A percentile compares a stretch with the other conserved stretches of the same genome.
phyloP scores from a whole-genome alignment of 2,329 filamentous ascomycete genomes.

The Aspergillus tamarii region DNA sequence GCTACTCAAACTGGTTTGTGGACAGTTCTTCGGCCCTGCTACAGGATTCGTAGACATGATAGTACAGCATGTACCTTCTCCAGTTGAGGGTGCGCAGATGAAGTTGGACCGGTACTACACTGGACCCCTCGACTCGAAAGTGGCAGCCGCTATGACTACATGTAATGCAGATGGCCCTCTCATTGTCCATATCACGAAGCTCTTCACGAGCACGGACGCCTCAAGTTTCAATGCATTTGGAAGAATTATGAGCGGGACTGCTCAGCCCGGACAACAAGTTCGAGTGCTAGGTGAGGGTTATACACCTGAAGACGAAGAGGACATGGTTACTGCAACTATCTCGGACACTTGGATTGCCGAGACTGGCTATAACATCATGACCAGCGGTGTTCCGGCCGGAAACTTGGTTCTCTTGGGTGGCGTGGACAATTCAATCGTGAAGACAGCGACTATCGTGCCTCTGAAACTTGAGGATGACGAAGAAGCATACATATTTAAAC shows the following conservation, averaged over 20 bases:
- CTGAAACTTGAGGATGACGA: constrained; percentile 81
- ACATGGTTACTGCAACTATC: constrained; percentile 87
- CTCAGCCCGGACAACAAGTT: constrained; percentile 77
- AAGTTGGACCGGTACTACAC: constrained; percentile 89
- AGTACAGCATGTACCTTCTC: constrained; percentile 84
- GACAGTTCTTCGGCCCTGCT: constrained; percentile 91
- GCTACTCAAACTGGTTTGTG: constrained; percentile 84
- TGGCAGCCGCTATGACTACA: constrained; percentile 75
- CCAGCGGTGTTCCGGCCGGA: constrained; percentile 88
- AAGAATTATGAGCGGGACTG: constrained; percentile 89
- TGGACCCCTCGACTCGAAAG: constrained; percentile 79
- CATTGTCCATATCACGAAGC: constrained; percentile 88
- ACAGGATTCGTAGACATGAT: constrained; percentile 96
- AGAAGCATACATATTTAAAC: constrained; percentile 92
- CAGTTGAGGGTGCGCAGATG: constrained; percentile 73
- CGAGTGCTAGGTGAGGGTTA: constrained; percentile 94
- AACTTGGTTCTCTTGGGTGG: constrained; percentile 91
- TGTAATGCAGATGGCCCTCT: constrained; percentile 90
- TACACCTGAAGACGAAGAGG: constrained; percentile 95
- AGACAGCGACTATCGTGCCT: constrained; percentile 88
- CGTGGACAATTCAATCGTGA: constrained; percentile 97
- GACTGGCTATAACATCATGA: constrained; percentile 88
- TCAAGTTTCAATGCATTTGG: constrained; percentile 88
- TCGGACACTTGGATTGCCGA: constrained; percentile 87
- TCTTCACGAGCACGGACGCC: constrained; percentile 90